Conservation (phyloP, 768 basidiomycete genomes). For the Cystobasidiopsis lactophilus region DNA sequence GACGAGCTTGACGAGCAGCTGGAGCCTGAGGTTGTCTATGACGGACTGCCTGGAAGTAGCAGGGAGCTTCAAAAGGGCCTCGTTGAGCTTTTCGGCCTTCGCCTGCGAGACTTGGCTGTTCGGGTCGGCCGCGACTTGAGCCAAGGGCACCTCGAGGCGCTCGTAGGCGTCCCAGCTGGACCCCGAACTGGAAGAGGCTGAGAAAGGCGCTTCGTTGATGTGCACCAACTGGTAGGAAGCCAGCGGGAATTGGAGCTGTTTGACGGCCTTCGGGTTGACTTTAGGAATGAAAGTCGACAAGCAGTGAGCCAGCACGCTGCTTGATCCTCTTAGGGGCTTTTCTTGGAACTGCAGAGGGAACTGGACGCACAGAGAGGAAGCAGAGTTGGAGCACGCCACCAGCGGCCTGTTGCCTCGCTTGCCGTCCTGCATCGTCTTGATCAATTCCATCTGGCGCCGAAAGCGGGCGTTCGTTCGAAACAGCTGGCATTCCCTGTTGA, state of each 20-base stretch:
- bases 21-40: neutral
- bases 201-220: neutral
- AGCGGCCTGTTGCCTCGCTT: neutral
- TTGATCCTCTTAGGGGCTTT: too few species aligned
- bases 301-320: too few species aligned
- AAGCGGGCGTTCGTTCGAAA: too few species aligned
- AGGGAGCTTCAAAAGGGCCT: neutral
- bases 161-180: too few species aligned
- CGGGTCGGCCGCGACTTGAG: neutral
- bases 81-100: neutral
- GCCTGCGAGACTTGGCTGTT: neutral
- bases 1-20: neutral
- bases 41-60: conserved; percentile 5
- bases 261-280: neutral
- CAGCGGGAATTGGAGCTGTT: neutral
- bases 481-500: too few species aligned
- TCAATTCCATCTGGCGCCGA: too few species aligned
- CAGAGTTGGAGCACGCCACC: neutral
- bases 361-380: neutral
- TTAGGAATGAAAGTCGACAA: neutral
- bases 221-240: neutral
- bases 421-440: too few species aligned
- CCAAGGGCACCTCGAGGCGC: too few species aligned
- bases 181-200: neutral
- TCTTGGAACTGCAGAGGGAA: too few species aligned